These are phyloP conservation scores for Zasmidium angulare DNA, from an alignment of 2,329 filamentous ascomycete species.

Conservation along the genomic window DNA sequence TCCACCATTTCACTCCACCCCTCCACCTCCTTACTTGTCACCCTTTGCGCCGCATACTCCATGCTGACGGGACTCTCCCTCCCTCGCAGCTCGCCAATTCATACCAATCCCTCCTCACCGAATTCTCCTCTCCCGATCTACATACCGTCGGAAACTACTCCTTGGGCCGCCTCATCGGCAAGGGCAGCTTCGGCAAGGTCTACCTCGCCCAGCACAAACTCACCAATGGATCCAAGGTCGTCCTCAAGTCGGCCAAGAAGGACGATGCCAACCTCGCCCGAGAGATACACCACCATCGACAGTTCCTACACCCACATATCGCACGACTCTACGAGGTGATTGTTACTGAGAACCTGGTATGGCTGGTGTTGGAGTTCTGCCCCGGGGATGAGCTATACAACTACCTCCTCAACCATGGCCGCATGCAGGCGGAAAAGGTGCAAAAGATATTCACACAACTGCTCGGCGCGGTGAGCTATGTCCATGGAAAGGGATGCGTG, in stretches of 20 bases:
- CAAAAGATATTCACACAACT: conserved; percentile 96
- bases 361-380: conserved; percentile 96
- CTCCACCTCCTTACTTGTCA: background rate
- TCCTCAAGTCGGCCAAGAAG: conserved; percentile 96
- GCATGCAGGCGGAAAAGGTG: conserved; percentile 79
- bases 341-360: conserved; percentile 90
- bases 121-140: conserved; percentile 90
- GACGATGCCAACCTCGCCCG: conserved; percentile 92
- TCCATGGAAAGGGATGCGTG: conserved; percentile 92
- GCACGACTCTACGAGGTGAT: conserved; percentile 96
- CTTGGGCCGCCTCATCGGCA: conserved; percentile 87
- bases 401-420: conserved; percentile 83
- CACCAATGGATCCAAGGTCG: conserved; percentile 98
- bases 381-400: conserved; percentile 96
- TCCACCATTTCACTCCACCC: background rate
- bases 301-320: conserved; percentile 97
- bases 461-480: conserved; percentile 90
- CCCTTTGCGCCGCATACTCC: conserved; percentile 4
- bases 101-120: conserved; percentile 94
- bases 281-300: conserved; percentile 97
- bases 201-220: conserved; percentile 96
- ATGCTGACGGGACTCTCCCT: conserved; percentile 9
- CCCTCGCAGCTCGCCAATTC: conserved; percentile 80
- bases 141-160: conserved; percentile 93
- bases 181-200: conserved; percentile 97